Conservation (phyloP, 345 rosid species). For the Rubroshorea leprosula region DNA sequence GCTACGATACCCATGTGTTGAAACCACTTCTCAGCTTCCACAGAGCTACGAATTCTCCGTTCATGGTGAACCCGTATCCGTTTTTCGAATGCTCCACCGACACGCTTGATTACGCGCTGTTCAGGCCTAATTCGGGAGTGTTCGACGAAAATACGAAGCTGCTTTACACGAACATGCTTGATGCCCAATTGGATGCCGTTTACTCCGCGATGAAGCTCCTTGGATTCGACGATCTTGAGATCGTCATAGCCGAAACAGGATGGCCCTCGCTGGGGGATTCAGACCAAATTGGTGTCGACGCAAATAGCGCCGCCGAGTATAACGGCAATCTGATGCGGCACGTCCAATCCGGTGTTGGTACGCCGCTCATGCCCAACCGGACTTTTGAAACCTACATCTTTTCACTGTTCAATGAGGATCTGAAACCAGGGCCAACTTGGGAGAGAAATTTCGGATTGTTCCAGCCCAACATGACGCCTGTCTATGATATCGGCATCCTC, state of each 20-base stretch:
- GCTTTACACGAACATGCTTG: conserved; percentile 69
- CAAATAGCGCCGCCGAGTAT: conserved; percentile 51
- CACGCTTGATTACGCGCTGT: conserved; percentile 73
- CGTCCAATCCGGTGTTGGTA: conserved; percentile 56
- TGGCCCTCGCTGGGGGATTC: conserved; percentile 80
- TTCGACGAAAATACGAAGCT: conserved; percentile 43
- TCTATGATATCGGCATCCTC: conserved; percentile 64
- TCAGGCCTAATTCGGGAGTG: conserved; percentile 58
- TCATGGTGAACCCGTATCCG: conserved; percentile 82
- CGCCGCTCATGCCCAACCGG: conserved; percentile 81
- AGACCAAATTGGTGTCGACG: conserved; percentile 51
- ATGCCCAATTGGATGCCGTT: conserved; percentile 88
- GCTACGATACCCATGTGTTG: conserved; percentile 54
- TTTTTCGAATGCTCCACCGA: conserved; percentile 59
- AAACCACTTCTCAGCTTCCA: conserved; percentile 78
- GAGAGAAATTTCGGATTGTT: conserved; percentile 79
- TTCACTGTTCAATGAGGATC: conserved; percentile 79
- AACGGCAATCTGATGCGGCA: conserved; percentile 55
- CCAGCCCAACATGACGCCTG: conserved; percentile 57
- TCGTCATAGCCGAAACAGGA: conserved; percentile 82
- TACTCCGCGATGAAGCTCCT: conserved; percentile 63
- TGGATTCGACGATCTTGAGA: conserved; percentile 64
- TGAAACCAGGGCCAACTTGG: conserved; percentile 62
- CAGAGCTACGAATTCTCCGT: conserved; percentile 52
- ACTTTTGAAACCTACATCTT: conserved; percentile 84